These are phyloP conservation scores for Zygotorulaspora florentina DNA, from an alignment of 805 yeast species.

Conservation along the genomic window DNA sequence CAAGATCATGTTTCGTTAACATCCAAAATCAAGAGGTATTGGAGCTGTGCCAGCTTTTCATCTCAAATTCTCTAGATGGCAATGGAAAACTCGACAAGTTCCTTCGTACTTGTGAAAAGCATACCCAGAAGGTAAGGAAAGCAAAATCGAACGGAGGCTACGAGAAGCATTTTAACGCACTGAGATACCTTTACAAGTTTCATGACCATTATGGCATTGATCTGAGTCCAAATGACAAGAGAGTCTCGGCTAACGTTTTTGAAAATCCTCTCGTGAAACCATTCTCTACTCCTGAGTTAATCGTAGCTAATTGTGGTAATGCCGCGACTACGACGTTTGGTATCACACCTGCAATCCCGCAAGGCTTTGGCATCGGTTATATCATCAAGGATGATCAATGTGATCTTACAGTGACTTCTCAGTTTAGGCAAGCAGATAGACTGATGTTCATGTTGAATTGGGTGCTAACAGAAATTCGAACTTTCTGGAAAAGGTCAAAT, in stretches of 20 bases:
- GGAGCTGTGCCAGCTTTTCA: slow-evolving; percentile 56
- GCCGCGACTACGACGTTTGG: slow-evolving; percentile 85
- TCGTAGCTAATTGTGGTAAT: slow-evolving; percentile 83
- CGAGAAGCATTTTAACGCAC: slow-evolving; percentile 66
- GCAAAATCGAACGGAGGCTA: slow-evolving; percentile 65
- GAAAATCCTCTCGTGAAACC: slow-evolving; percentile 38
- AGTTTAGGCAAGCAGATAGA: slow-evolving; percentile 79
- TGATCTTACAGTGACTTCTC: slow-evolving; percentile 78
- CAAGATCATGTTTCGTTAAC: slow-evolving; percentile 67
- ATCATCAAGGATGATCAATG: slow-evolving; percentile 78
- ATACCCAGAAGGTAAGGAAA: slow-evolving; percentile 43
- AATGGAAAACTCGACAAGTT: slow-evolving; percentile 42
- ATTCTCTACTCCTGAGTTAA: slow-evolving; percentile 40
- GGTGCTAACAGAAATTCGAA: slow-evolving; percentile 57
- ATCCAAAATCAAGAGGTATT: slow-evolving; percentile 53
- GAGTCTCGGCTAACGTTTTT: slow-evolving; percentile 43
- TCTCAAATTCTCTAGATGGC: slow-evolving; percentile 52
- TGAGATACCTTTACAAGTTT: slow-evolving; percentile 49
- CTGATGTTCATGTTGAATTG: slow-evolving; percentile 69
- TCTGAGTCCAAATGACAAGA: slow-evolving; percentile 18
- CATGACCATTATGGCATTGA: slow-evolving; percentile 37
- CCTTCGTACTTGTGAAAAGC: slow-evolving; percentile 48
- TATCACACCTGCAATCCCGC: slow-evolving; percentile 81
- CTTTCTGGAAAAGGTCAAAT: slow-evolving; percentile 37
- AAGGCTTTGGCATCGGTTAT: slow-evolving; percentile 91